phyloP scores from a whole-genome alignment of 2,329 filamentous ascomycete genomes.

The Talaromyces verruculosus region DNA sequence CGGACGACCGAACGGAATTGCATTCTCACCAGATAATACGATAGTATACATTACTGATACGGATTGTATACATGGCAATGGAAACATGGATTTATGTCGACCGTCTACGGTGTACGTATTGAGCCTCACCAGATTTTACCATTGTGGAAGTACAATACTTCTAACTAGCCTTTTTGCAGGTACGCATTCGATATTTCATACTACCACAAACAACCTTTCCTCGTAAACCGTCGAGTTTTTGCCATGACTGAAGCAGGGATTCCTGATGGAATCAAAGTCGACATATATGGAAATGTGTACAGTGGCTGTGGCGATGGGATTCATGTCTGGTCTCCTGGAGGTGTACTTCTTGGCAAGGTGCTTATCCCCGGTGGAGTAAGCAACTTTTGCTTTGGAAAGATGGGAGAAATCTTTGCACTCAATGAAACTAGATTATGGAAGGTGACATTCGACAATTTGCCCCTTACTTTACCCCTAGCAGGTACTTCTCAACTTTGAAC shows the following conservation, averaged over 20 bases:
- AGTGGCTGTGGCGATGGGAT: constrained; percentile 56
- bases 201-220: neutral
- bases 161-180: neutral
- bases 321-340: constrained; percentile 54
- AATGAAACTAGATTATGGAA: neutral
- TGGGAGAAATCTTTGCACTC: neutral
- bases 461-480: too few relatives aligned
- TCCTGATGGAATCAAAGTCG: constrained; percentile 52
- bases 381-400: constrained; percentile 51
- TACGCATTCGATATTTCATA: constrained; percentile 52
- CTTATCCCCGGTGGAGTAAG: constrained; percentile 50
- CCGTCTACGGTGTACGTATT: neutral
- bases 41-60: constrained; percentile 50
- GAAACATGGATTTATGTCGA: neutral
- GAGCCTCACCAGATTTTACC: constrained; percentile 5
- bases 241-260: constrained; percentile 50
- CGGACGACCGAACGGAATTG: constrained; percentile 48
- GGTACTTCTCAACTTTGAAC: too few relatives aligned
- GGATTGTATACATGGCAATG: constrained; percentile 17
- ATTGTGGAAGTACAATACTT: too few relatives aligned
- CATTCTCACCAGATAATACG: constrained; percentile 45
- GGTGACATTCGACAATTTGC: neutral
- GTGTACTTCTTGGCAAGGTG: constrained; percentile 57
- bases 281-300: constrained; percentile 57
- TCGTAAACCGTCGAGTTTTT: constrained; percentile 35